Percentiles rank a stretch among this genome's conserved stretches.
Conservation (phyloP, 805 yeast species). For the Metschnikowia colocasiae region DNA sequence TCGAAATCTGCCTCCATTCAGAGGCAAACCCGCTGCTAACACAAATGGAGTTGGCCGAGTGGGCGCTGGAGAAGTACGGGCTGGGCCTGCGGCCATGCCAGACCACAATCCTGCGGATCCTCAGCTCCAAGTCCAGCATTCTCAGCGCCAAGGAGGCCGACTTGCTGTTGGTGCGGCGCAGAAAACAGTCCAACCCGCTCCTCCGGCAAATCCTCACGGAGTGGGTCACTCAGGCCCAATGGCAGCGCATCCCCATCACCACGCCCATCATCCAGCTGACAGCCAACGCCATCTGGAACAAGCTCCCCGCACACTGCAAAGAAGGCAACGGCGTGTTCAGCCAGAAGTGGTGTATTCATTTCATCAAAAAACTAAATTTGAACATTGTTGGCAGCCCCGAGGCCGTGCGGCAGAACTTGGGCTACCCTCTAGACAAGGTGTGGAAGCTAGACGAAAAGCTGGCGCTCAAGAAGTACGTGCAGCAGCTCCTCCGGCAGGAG, state of each 20-base stretch:
- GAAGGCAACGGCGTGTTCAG: slow-evolving; percentile 66
- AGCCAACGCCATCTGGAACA: slow-evolving; percentile 61
- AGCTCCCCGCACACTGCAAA: slow-evolving; percentile 49
- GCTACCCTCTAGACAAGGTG: slow-evolving; percentile 42
- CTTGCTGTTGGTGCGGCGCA: slow-evolving; percentile 47
- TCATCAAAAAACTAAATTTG: slow-evolving; percentile 47
- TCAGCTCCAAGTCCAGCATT: slow-evolving; percentile 53
- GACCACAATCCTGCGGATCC: slow-evolving; percentile 60
- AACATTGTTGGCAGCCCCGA: slow-evolving; percentile 45
- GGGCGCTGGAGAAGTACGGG: slow-evolving; percentile 58
- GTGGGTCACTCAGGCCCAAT: slow-evolving; percentile 64
- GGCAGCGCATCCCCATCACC: slow-evolving; percentile 65
- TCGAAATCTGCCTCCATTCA: slow-evolving; percentile 63
- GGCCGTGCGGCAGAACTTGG: slow-evolving; percentile 35
- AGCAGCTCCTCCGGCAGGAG: slow-evolving; percentile 24
- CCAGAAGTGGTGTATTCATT: slow-evolving; percentile 57
- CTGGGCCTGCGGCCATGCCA: slow-evolving; percentile 57
- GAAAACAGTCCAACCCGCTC: slow-evolving; percentile 53
- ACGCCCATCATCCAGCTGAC: slow-evolving; percentile 62
- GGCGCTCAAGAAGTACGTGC: slow-evolving; percentile 43
- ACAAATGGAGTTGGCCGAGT: slow-evolving; percentile 57
- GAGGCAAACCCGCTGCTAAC: slow-evolving; percentile 69
- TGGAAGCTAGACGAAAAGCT: slow-evolving; percentile 60
- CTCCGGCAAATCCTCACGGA: slow-evolving; percentile 60
- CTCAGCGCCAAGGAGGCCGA: slow-evolving; percentile 50